Evolutionary conservation across 2,329 filamentous ascomycete genomes (phyloP), one percentile per base, ranked within the genome.

Genomic region (Phialophora macrospora): DNA sequence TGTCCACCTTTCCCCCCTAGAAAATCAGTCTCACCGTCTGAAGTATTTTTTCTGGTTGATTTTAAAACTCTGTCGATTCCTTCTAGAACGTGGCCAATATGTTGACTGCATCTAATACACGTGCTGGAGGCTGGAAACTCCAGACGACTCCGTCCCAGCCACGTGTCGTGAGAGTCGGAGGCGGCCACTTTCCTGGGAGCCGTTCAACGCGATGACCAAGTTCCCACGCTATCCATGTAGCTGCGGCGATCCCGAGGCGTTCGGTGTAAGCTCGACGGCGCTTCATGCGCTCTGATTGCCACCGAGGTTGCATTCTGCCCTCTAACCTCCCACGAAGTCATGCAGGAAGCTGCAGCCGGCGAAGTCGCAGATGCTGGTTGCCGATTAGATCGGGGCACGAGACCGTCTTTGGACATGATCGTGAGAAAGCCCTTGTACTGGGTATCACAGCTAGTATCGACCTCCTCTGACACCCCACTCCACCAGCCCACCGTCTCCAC

Each of bases 161-260:
- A 52, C 48, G 26, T 44, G 56, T 28, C 3, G 14, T 26, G 48
- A 51, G 17, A 8, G 17, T n/a, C 9, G 32, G 44, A 26, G 20
- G 32, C 58, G 58, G 58, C 3, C 58, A 60, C 48, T 60, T 17
- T 52, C 58, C 58, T 59, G 28, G 20, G 41, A 59, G 30, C 38
- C 20, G 30, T 14, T 4, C 24, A n/a, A 7, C 24, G 22, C 34
- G 41, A n/a, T 38, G 2, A 4, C 5, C 38, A 7, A 44, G 38
- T 17, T 17, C 41, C 30, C 48, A 54, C 30, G 52, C 22, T 22
- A 51, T 51, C 57, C 2, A 51, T 11, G 22, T 17, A 22, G 22
- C 58, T 28, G 58, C 58, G 58, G 58, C 58, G 48, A 60, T 60
- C 58, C 58, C 58, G 58, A 60, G 1, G 38, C 38, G 5, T 17